A percentile compares a stretch with the other conserved stretches of the same genome.
phyloP scores from a whole-genome alignment of 352 stramenopile species.

The Phytophthora europaea region DNA sequence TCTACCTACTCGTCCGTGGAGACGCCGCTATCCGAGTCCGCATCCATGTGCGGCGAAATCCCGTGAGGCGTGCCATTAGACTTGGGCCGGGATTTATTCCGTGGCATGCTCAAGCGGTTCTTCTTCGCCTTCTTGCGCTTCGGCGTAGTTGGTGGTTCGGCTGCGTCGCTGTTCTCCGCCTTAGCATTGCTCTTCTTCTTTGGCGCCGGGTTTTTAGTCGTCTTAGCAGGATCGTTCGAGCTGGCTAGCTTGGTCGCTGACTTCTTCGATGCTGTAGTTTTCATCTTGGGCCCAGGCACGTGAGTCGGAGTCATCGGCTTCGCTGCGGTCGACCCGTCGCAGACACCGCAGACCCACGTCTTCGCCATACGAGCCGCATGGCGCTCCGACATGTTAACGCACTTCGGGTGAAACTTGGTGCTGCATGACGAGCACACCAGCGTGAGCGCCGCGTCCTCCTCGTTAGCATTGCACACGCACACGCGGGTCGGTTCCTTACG shows the following conservation, averaged over 20 bases:
- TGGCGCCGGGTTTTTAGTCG: constrained; percentile 9
- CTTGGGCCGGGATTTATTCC: constrained; percentile 41
- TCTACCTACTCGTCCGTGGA: constrained; percentile 44
- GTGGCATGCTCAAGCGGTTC: constrained; percentile 37
- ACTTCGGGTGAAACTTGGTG: constrained; percentile 84
- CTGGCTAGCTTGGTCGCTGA: constrained; percentile 20
- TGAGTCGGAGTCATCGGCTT: constrained; percentile 27
- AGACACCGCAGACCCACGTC: constrained; percentile 43
- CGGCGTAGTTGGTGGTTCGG: neutral
- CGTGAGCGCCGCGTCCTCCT: constrained; percentile 56
- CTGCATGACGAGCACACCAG: constrained; percentile 71
- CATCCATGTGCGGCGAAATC: constrained; percentile 56
- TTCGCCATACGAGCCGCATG: constrained; percentile 70
- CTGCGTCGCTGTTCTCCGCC: constrained; percentile 15
- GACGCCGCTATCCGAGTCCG: constrained; percentile 45
- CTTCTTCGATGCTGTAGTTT: constrained; percentile 26
- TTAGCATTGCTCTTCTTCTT: constrained; percentile 29
- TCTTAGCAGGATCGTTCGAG: constrained; percentile 24
- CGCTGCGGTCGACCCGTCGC: constrained; percentile 35
- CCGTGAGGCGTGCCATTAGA: constrained; percentile 30
- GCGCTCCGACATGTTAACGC: constrained; percentile 82
- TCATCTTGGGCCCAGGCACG: constrained; percentile 12
- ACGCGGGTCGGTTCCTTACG: constrained; percentile 49
- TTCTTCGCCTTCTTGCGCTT: constrained; percentile 46
- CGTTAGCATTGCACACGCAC: constrained; percentile 54